Conservation (phyloP, 208 protist species). For the Leptomonas seymouri region DNA sequence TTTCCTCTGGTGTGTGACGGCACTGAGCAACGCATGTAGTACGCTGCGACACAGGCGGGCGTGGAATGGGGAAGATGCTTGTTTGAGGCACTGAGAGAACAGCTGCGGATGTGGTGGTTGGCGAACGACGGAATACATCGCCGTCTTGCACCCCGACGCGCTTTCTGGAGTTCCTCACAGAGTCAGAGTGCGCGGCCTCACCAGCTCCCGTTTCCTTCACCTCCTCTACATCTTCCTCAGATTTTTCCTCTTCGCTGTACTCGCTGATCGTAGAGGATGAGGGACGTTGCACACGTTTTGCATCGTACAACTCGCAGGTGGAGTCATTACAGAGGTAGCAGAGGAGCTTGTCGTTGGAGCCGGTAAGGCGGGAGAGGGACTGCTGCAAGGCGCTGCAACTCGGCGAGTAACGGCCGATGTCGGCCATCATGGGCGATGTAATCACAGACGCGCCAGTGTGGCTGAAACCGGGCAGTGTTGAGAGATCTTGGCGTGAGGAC, state of each 20-base stretch:
- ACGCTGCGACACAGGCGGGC: slow-evolving; percentile 1
- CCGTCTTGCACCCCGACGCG: not conserved
- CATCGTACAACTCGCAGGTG: not conserved
- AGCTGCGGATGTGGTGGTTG: not conserved
- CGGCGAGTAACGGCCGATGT: not conserved
- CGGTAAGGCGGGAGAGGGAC: slow-evolving; percentile 20
- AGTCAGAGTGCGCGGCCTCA: not conserved
- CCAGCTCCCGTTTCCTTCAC: not conserved
- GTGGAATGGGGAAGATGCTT: slow-evolving; percentile 8
- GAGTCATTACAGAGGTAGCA: slow-evolving; percentile 13
- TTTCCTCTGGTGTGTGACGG: slow-evolving; percentile 18
- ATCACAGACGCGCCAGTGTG: not conserved
- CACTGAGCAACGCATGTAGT: slow-evolving; percentile 2
- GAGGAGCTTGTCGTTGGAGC: slow-evolving; percentile 11
- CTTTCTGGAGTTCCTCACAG: not conserved
- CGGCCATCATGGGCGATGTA: not conserved
- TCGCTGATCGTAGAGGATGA: slow-evolving; percentile 1
- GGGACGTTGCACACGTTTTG: not conserved
- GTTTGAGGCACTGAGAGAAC: not conserved
- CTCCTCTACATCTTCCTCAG: no score
- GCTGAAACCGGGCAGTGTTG: slow-evolving; percentile 3
- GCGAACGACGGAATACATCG: not conserved
- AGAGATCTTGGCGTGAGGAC: not conserved
- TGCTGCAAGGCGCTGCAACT: slow-evolving; percentile 3
- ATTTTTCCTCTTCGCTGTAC: not conserved